Conservation (phyloP, 139 green algal genomes). For the Coelastrella sp. region DNA sequence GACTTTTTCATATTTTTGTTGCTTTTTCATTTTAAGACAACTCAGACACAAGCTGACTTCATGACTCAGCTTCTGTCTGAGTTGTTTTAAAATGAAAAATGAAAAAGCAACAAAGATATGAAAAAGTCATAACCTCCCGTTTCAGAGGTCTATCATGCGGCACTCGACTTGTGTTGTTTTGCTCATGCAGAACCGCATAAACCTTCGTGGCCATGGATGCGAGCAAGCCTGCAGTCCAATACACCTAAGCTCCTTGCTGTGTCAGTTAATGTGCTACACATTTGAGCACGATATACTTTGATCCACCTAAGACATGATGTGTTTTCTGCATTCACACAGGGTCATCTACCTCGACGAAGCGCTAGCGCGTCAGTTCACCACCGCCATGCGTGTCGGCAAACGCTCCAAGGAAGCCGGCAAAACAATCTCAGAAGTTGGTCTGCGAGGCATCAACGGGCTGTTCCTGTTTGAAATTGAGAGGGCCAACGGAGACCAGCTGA, state of each 20-base stretch:
- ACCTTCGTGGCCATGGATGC: no score
- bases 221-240: not conserved
- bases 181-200: no score
- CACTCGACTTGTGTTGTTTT: not conserved
- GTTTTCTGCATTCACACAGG: not conserved
- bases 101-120: no score
- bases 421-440: constrained; percentile 33
- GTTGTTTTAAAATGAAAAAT: no score
- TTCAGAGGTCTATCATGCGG: not conserved
- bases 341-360: constrained; percentile 22
- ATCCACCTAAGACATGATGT: not conserved
- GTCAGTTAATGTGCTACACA: no score
- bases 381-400: constrained; percentile 53
- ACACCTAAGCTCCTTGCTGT: not conserved
- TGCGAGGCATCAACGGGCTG: constrained; percentile 69
- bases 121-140: no score
- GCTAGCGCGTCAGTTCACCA: constrained; percentile 59
- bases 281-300: not conserved
- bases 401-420: constrained; percentile 35
- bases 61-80: no score
- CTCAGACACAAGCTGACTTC: no score
- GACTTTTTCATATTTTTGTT: no score
- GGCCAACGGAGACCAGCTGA: constrained; percentile 50
- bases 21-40: no score
- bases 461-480: constrained; percentile 79